phyloP scores from a whole-genome alignment of 768 basidiomycete genomes.

The Agrocybe pediades region DNA sequence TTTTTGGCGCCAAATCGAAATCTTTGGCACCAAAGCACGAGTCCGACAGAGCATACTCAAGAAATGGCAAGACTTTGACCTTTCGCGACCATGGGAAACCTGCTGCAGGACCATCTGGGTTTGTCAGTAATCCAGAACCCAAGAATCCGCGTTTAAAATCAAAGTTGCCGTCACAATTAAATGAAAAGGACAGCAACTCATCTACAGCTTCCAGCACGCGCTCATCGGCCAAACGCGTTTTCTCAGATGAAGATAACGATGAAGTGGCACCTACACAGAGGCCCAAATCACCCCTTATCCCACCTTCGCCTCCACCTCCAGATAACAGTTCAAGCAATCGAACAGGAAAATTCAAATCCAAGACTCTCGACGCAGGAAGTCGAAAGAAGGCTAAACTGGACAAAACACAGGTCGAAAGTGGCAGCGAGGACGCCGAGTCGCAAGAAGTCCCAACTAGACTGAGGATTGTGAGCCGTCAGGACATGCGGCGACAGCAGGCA shows the following conservation, averaged over 20 bases:
- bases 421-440: slow-evolving; percentile 28
- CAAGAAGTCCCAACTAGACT: slow-evolving; percentile 29
- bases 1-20: slow-evolving; percentile 19
- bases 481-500: slow-evolving; percentile 17
- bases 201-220: slow-evolving; percentile 18
- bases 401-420: slow-evolving; percentile 23
- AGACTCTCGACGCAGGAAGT: slow-evolving; percentile 40
- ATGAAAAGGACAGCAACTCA: slow-evolving; percentile 1
- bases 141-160: neutral
- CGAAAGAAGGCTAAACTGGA: slow-evolving; percentile 55
- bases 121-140: too few relatives aligned
- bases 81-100: neutral
- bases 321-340: slow-evolving; percentile 23
- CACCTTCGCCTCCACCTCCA: slow-evolving; percentile 69
- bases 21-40: slow-evolving; percentile 2
- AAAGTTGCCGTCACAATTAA: slow-evolving; percentile 1
- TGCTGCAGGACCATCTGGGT: neutral
- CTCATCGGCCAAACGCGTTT: slow-evolving; percentile 45
- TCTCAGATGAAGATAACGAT: slow-evolving; percentile 35
- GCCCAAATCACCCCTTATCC: slow-evolving; percentile 44
- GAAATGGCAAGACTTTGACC: neutral
- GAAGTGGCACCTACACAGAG: slow-evolving; percentile 20
- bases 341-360: slow-evolving; percentile 27
- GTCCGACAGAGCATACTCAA: slow-evolving; percentile 4
- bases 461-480: slow-evolving; percentile 33